A percentile compares a stretch with the other conserved stretches of the same genome.
Evolutionary conservation across 805 yeast species (phyloP).

Genomic region (Ogataea allantospora): DNA sequence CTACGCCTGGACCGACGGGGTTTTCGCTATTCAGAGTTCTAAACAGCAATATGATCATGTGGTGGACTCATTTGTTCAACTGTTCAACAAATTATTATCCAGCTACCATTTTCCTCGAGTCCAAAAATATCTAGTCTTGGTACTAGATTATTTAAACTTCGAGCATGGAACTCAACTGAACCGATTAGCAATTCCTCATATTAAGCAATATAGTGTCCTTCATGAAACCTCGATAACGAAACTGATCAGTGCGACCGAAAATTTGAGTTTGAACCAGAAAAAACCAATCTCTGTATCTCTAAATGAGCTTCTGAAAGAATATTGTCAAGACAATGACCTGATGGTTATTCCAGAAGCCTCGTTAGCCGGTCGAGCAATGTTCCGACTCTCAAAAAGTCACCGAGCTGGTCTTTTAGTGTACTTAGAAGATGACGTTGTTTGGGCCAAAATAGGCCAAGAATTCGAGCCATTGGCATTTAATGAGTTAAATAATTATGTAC

Average conservation of each 20-base stretch:
- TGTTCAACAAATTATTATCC: constrained; percentile 5
- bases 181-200: not conserved
- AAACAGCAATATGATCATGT: constrained; percentile 8
- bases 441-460: constrained; percentile 21
- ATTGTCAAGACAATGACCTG: constrained; percentile 52
- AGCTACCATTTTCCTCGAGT: constrained; percentile 7
- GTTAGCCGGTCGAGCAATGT: constrained; percentile 42
- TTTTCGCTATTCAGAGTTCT: constrained; percentile 3
- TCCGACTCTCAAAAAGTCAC: constrained; percentile 39
- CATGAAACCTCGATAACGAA: constrained; percentile 10
- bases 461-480: constrained; percentile 45
- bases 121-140: constrained; percentile 9
- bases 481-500: constrained; percentile 22
- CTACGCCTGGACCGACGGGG: constrained; percentile 16
- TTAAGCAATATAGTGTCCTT: not conserved
- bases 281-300: constrained; percentile 43
- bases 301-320: constrained; percentile 63
- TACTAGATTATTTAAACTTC: constrained; percentile 18
- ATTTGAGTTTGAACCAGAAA: not conserved
- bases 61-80: constrained; percentile 7
- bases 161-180: constrained; percentile 10
- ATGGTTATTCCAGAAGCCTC: constrained; percentile 38
- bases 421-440: constrained; percentile 66
- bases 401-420: constrained; percentile 41
- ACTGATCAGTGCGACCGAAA: constrained; percentile 7